Evolutionary conservation across 179 eudicot genomes (phyloP).

Genomic region (Silene noctiflora): DNA sequence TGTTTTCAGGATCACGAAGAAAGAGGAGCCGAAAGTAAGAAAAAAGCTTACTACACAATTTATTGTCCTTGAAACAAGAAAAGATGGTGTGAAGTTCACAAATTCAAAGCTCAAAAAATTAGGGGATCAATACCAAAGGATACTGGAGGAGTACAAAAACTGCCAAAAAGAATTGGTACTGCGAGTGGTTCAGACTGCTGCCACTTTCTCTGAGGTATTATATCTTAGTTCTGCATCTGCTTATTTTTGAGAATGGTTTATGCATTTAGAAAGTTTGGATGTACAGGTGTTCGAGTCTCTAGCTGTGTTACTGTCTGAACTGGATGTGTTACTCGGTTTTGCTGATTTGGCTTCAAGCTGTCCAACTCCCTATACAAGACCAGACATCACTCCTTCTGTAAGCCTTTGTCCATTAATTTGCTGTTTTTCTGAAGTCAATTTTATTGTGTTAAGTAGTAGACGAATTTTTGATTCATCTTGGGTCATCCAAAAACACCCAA

Average conservation of each 20-base stretch:
- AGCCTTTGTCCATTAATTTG: constrained; percentile 16
- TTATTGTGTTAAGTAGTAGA: neutral
- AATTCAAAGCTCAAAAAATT: constrained; percentile 79
- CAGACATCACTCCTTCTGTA: constrained; percentile 78
- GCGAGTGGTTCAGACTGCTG: constrained; percentile 73
- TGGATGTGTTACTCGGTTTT: constrained; percentile 94
- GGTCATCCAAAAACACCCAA: no score
- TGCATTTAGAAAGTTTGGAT: constrained; percentile 21
- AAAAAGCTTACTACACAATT: constrained; percentile 81
- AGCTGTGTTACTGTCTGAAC: constrained; percentile 65
- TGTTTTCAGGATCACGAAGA: constrained; percentile 97
- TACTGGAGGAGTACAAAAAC: constrained; percentile 76
- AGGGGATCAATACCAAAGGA: constrained; percentile 78
- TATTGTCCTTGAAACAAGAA: constrained; percentile 91
- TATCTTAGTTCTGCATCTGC: constrained; percentile 10
- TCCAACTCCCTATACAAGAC: constrained; percentile 88
- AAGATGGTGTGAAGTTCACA: constrained; percentile 96
- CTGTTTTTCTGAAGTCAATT: neutral
- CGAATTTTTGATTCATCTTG: neutral
- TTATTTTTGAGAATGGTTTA: neutral
- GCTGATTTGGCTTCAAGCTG: constrained; percentile 89
- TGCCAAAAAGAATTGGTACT: constrained; percentile 83
- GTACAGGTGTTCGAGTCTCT: constrained; percentile 78
- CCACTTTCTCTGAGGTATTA: constrained; percentile 85
- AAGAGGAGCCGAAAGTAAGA: constrained; percentile 93